A percentile compares a stretch with the other conserved stretches of the same genome.
Evolutionary conservation across 2,329 filamentous ascomycete genomes (phyloP).

Genomic region (Penicillium sclerotigenum): DNA sequence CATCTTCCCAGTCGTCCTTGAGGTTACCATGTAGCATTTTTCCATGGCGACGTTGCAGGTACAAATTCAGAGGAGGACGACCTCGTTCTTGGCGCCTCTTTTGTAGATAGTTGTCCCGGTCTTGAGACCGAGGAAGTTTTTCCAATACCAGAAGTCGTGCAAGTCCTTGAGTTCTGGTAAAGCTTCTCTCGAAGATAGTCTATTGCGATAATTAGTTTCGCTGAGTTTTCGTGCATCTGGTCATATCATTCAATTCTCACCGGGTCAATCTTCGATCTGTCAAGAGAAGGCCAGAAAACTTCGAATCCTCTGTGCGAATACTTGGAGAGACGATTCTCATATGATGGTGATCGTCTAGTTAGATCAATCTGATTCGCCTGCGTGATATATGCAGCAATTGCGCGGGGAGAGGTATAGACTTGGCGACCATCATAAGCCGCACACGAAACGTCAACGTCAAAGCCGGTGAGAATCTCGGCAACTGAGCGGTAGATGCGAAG

Average conservation of each 20-base stretch:
- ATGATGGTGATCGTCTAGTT: constrained; percentile 75
- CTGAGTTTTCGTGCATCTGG: accelerated
- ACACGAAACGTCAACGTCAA: constrained; percentile 82
- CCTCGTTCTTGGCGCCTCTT: constrained; percentile 70
- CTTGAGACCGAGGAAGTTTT: constrained; percentile 65
- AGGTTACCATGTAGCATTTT: constrained; percentile 62
- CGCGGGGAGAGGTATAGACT: constrained; percentile 74
- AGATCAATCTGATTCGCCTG: constrained; percentile 80
- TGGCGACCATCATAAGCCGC: constrained; percentile 77
- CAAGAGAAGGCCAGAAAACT: constrained; percentile 72
- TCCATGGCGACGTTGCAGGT: constrained; percentile 37
- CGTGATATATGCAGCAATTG: constrained; percentile 73
- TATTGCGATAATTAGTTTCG: constrained; percentile 1
- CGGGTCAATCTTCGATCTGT: constrained; percentile 73
- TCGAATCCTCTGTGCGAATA: constrained; percentile 84
- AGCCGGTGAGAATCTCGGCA: constrained; percentile 80
- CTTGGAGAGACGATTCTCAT: constrained; percentile 82
- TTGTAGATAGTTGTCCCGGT: constrained; percentile 67
- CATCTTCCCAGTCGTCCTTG: constrained; percentile 73
- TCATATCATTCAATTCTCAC: constrained; percentile 16
- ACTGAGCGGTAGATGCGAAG: constrained; percentile 80
- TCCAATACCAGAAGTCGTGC: constrained; percentile 78
- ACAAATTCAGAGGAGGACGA: constrained; percentile 54
- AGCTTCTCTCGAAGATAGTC: constrained; percentile 81
- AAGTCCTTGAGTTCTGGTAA: constrained; percentile 70